These are phyloP conservation scores for Vitis hybrid DNA, from an alignment of 177 flowering plant species.

Conservation along the genomic window DNA sequence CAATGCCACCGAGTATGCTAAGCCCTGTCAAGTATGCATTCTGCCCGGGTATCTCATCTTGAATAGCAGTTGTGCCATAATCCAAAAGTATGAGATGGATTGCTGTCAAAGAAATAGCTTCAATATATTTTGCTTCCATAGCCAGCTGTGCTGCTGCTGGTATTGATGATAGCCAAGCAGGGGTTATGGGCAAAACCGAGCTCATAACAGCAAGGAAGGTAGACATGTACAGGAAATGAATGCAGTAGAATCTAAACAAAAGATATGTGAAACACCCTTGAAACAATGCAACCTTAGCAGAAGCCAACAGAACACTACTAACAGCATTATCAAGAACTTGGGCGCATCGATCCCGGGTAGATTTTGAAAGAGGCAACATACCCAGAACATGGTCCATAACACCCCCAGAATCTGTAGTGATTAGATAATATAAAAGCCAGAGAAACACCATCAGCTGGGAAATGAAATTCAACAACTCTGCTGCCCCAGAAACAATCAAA, in stretches of 20 bases:
- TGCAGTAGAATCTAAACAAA: slow-evolving; percentile 68
- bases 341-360: slow-evolving; percentile 62
- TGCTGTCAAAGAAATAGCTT: slow-evolving; percentile 52
- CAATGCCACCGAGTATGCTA: slow-evolving; percentile 95
- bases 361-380: slow-evolving; percentile 71
- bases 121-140: slow-evolving; percentile 65
- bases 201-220: slow-evolving; percentile 80
- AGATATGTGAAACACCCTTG: slow-evolving; percentile 97
- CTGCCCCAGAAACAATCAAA: slow-evolving; percentile 85
- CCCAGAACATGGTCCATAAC: slow-evolving; percentile 83
- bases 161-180: slow-evolving; percentile 71
- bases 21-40: slow-evolving; percentile 88
- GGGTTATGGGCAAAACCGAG: slow-evolving; percentile 78
- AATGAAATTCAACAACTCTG: slow-evolving; percentile 73
- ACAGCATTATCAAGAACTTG: slow-evolving; percentile 89
- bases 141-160: slow-evolving; percentile 74
- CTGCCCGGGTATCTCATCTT: slow-evolving; percentile 83
- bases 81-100: slow-evolving; percentile 78
- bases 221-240: slow-evolving; percentile 90
- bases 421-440: slow-evolving; percentile 83
- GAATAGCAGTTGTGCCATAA: slow-evolving; percentile 78
- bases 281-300: slow-evolving; percentile 78
- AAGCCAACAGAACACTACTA: slow-evolving; percentile 80
- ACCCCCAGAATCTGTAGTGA: slow-evolving; percentile 93
- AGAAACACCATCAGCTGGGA: slow-evolving; percentile 86